Conservation (phyloP, 441 rosid genomes). For the Adansonia rubrostipa region DNA sequence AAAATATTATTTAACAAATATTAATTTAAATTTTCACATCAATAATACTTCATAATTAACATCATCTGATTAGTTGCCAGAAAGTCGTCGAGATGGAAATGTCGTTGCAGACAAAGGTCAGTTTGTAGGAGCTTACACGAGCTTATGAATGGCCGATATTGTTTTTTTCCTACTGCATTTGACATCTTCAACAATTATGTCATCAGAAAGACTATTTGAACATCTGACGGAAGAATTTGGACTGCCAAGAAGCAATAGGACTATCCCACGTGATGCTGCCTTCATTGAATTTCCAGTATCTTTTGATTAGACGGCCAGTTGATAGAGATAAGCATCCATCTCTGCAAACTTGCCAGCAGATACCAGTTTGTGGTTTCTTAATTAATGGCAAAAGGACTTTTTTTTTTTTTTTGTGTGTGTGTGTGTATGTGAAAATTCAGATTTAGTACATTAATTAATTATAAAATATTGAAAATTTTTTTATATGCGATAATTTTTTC, state of each 20-base stretch:
- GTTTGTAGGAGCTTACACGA: slow-evolving; percentile 42
- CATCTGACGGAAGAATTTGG: slow-evolving; percentile 51
- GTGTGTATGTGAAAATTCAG: background rate
- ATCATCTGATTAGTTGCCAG: slow-evolving; percentile 39
- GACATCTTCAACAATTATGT: slow-evolving; percentile 28
- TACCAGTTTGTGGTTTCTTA: slow-evolving; percentile 29
- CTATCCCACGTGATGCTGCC: no score
- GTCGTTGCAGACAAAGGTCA: slow-evolving; percentile 41
- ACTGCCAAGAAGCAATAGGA: slow-evolving; percentile 12
- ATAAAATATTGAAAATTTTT: background rate
- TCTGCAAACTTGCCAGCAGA: slow-evolving; percentile 30
- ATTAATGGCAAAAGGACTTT: background rate
- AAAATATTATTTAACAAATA: no score
- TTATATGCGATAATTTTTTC: background rate
- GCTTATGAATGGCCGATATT: slow-evolving; percentile 25
- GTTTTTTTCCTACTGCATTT: slow-evolving; percentile 23
- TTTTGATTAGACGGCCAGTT: slow-evolving; percentile 19
- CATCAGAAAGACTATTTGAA: slow-evolving; percentile 38
- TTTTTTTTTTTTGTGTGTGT: no score
- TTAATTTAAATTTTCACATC: no score
- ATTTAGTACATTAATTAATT: background rate
- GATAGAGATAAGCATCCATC: slow-evolving; percentile 33
- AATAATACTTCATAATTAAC: background rate
- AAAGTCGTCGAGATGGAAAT: slow-evolving; percentile 43
- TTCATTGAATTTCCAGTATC: background rate